These are phyloP conservation scores for Peniophora sp. DNA, from an alignment of 1,284 basidiomycete species.

Conservation along the genomic window DNA sequence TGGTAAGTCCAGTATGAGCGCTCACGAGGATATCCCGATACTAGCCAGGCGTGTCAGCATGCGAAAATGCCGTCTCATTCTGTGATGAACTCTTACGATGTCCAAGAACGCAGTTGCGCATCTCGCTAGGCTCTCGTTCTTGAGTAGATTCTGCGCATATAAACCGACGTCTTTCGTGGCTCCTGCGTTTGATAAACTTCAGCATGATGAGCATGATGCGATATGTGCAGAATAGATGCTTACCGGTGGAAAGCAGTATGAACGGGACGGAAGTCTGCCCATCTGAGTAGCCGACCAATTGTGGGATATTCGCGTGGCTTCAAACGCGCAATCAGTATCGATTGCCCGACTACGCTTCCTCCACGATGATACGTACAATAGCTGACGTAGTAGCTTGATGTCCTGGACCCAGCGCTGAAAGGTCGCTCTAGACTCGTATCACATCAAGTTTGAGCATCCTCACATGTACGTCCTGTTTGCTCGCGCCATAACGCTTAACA, in stretches of 20 bases:
- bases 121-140: neutral
- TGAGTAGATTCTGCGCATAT: neutral
- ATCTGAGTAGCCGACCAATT: constrained; percentile 45
- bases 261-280: constrained; percentile 39
- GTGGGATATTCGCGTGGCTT: constrained; percentile 47
- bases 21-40: constrained; percentile 37
- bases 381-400: constrained; percentile 39
- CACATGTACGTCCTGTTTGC: constrained; percentile 26
- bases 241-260: constrained; percentile 42
- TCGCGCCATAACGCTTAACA: constrained; percentile 34
- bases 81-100: constrained; percentile 8
- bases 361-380: constrained; percentile 29
- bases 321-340: constrained; percentile 1
- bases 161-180: constrained; percentile 17
- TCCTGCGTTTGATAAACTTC: too few relatives aligned
- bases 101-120: neutral
- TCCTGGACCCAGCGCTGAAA: constrained; percentile 40
- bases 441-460: neutral
- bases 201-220: neutral
- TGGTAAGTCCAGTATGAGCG: too few relatives aligned
- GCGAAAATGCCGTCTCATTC: too few relatives aligned
- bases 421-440: neutral
- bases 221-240: neutral
- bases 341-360: neutral
- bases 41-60: constrained; percentile 15